Evolutionary conservation across 2,329 filamentous ascomycete genomes (phyloP), one percentile per base, ranked within the genome.

Genomic region (Trichoderma cornu-damae): DNA sequence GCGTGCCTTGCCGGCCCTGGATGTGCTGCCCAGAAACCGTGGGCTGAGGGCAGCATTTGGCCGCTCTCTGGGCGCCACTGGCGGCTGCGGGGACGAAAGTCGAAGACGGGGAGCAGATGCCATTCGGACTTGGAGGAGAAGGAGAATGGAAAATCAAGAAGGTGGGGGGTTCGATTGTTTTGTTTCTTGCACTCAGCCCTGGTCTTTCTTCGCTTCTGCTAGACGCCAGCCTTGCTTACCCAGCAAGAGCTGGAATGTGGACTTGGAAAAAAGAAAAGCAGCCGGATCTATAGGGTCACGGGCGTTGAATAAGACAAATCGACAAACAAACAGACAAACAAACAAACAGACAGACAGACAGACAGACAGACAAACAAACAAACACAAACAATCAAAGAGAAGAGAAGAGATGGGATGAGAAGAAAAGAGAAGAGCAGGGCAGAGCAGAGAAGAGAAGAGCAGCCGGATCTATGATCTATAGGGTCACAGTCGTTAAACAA

Each of bases 31-130:
- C 28, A 18, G 6, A 35, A 34, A 6, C 38, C 18, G 38, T 26
- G 50, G 35, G 38, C 38, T 26, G 14, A 26, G 50, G 14, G 38
- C 24, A 35, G 26, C 28, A 18, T 24, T 26, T 38, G 30, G 20
- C 20, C 6, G 20, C 20, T 35, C 50, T 35, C 8, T 9, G 18
- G 6, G 38, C 20, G 38, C 28, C 50, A 26, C n/a, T 18, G 50
- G 38, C 5, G 50, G 28, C 28, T 35, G 20, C 8, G 38, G 38
- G 16, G 50, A 50, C 34, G 47, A 16, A 34, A 44, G 28, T 18
- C 50, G 50, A 43, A 53, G 50, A 53, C 50, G 50, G 49, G 49
- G 24, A 44, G 28, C 12, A 53, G 50, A 43, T 32, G 50, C 40
- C 50, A 53, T 53, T 34, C 26, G 11, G 44, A 48, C 26, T 32